phyloP scores from a whole-genome alignment of 208 protist genomes.

The Leishmania tarentolae region DNA sequence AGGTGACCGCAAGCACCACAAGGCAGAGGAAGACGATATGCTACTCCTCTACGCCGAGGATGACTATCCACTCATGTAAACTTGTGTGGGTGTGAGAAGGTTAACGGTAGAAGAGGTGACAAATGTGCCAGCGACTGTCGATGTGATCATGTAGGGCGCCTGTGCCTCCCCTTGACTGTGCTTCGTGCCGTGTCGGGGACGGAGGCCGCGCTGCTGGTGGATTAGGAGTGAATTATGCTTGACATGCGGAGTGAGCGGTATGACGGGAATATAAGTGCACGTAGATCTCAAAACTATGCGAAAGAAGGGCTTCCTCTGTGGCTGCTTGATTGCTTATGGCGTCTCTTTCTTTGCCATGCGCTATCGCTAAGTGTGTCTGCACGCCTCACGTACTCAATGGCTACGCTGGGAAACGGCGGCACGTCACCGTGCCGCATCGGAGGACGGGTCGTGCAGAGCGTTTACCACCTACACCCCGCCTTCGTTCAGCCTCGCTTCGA shows the following conservation, averaged over 20 bases:
- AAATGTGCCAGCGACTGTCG: background rate
- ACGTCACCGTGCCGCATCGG: background rate
- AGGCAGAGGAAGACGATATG: conserved; percentile 54
- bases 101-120: background rate
- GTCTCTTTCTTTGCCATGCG: conserved; percentile 6
- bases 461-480: background rate
- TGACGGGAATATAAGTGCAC: too few relatives aligned
- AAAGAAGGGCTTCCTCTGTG: background rate
- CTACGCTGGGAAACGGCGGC: background rate
- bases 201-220: background rate
- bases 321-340: background rate
- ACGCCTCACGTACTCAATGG: background rate
- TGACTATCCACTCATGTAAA: conserved; percentile 55
- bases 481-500: background rate
- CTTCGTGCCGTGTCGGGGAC: background rate
- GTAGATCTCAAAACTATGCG: background rate
- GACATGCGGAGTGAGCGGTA: too few relatives aligned
- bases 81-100: background rate
- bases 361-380: background rate
- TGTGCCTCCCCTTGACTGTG: background rate
- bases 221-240: too few relatives aligned
- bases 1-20: conserved; percentile 35
- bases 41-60: conserved; percentile 62
- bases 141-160: background rate
- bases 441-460: background rate